phyloP scores from a whole-genome alignment of 2,329 filamentous ascomycete genomes.

The Podosphaera xanthii region DNA sequence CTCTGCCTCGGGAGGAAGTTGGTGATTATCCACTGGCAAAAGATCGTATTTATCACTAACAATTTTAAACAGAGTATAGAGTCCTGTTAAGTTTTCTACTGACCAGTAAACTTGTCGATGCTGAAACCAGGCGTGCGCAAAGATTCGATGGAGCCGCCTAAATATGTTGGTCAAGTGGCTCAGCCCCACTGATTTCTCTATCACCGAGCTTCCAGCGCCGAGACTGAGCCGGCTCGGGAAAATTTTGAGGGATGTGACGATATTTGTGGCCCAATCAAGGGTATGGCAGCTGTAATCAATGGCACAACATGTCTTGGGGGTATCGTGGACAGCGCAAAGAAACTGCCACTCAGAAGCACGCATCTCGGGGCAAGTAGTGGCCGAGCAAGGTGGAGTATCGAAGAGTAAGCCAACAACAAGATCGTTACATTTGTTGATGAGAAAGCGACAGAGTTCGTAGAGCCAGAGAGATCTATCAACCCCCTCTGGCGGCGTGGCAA shows the following conservation, averaged over 20 bases:
- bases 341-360: slow-evolving; percentile 98
- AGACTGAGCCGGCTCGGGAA: slow-evolving; percentile 53
- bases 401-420: slow-evolving; percentile 84
- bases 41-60: slow-evolving; percentile 84
- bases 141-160: slow-evolving; percentile 80
- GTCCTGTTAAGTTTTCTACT: slow-evolving; percentile 69
- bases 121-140: slow-evolving; percentile 97
- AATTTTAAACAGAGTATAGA: slow-evolving; percentile 93
- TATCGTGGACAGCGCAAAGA: slow-evolving; percentile 88
- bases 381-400: slow-evolving; percentile 72
- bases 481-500: slow-evolving; percentile 59
- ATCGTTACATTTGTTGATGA: slow-evolving; percentile 83
- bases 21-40: slow-evolving; percentile 85
- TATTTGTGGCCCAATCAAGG: slow-evolving; percentile 89
- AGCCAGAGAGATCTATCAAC: slow-evolving; percentile 83
- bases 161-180: slow-evolving; percentile 91
- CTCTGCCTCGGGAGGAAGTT: slow-evolving; percentile 79
- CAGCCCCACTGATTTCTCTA: slow-evolving; percentile 39
- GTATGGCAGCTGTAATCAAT: slow-evolving; percentile 99
- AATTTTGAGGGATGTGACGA: slow-evolving; percentile 81
- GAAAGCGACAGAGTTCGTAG: slow-evolving; percentile 90
- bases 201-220: slow-evolving; percentile 21
- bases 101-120: slow-evolving; percentile 90
- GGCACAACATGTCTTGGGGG: slow-evolving; percentile 88
- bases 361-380: slow-evolving; percentile 87